Percentiles rank a stretch among this genome's conserved stretches.
phyloP scores from a whole-genome alignment of 2,329 filamentous ascomycete genomes.

The Monilinia laxa region DNA sequence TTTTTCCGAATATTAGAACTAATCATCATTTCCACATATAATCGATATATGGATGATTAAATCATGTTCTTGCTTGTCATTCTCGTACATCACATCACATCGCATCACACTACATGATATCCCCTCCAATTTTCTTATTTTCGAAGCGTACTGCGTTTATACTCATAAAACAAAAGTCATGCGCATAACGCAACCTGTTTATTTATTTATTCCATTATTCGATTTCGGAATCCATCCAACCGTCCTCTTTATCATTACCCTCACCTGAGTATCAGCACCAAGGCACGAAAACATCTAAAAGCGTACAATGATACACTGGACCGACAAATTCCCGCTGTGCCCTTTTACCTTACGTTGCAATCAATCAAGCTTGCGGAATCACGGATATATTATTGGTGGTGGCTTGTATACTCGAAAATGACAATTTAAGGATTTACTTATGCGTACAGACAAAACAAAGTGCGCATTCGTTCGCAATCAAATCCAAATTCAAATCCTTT shows the following conservation, averaged over 20 bases:
- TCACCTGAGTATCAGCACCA: slow-evolving; percentile 13
- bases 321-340: slow-evolving; percentile 2
- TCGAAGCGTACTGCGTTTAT: slow-evolving; percentile 1
- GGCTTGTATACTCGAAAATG: slow-evolving; percentile 6
- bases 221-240: slow-evolving; percentile 4
- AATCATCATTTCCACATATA: neutral
- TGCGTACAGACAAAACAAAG: neutral
- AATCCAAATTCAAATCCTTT: neutral
- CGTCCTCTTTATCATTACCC: neutral
- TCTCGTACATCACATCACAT: slow-evolving; percentile 3
- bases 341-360: slow-evolving; percentile 1
- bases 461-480: slow-evolving; percentile 1
- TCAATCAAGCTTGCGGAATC: neutral
- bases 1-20: neutral
- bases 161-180: slow-evolving; percentile 16
- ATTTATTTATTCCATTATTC: neutral
- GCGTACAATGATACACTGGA: neutral
- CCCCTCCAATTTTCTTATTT: neutral
- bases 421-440: slow-evolving; percentile 3
- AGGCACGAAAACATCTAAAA: neutral
- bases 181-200: slow-evolving; percentile 14
- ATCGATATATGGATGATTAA: neutral
- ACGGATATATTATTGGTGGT: neutral
- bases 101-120: slow-evolving; percentile 13
- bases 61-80: slow-evolving; percentile 17